These are phyloP conservation scores for Ogataea pignaliae DNA, from an alignment of 805 yeast genomes.

Conservation along the genomic window DNA sequence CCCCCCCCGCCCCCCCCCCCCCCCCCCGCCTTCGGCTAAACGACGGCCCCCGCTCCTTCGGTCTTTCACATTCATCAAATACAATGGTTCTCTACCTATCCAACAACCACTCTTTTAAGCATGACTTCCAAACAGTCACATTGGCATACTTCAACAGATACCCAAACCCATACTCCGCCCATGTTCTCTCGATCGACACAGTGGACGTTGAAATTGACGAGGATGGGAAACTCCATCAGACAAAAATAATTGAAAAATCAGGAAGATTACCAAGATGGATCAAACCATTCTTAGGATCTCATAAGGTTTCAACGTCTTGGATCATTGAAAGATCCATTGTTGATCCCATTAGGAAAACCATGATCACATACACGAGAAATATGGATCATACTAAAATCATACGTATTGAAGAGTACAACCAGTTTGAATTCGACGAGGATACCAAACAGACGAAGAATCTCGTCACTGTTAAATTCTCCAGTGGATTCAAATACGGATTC, in stretches of 20 bases:
- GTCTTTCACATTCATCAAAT: constrained; percentile 76
- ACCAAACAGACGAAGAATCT: constrained; percentile 41
- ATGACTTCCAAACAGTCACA: constrained; percentile 68
- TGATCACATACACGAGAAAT: constrained; percentile 74
- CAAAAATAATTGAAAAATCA: constrained; percentile 68
- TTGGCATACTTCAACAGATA: constrained; percentile 73
- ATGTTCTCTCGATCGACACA: constrained; percentile 82
- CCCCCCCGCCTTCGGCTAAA: too few species aligned
- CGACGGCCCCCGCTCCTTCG: constrained; percentile 44
- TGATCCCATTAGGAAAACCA: constrained; percentile 49
- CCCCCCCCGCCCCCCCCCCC: too few species aligned
- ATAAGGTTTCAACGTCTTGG: constrained; percentile 64
- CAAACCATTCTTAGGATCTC: constrained; percentile 60
- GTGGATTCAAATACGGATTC: constrained; percentile 51
- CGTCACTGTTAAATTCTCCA: constrained; percentile 57
- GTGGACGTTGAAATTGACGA: constrained; percentile 53
- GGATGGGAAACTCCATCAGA: constrained; percentile 63
- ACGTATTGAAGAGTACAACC: constrained; percentile 72
- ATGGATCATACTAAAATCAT: constrained; percentile 78
- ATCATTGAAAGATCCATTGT: constrained; percentile 74
- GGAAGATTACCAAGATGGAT: constrained; percentile 83
- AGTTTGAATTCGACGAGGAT: constrained; percentile 37
- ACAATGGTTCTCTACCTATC: constrained; percentile 63
- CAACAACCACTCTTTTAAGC: constrained; percentile 50
- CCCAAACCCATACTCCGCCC: constrained; percentile 78